Base-by-base conservation (phyloP, 2,329 filamentous ascomycete species). In the Dactylellina drechsleri region DNA sequence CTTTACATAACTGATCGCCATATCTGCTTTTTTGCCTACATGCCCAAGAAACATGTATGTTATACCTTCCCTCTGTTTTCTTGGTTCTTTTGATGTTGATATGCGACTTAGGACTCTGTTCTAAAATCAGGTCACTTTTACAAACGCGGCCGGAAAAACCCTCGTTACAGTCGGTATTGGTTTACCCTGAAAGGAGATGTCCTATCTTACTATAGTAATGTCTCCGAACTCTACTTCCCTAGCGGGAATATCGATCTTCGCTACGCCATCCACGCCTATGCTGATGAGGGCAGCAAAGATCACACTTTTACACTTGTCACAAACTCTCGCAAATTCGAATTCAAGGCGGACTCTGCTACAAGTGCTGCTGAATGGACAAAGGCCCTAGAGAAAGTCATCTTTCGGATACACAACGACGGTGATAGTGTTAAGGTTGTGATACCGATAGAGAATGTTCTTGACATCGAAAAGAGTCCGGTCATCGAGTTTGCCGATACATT, bases 341-440 rank as follows among this genome's bases (percentile, higher is more conserved):
- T 98, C 84, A 89, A 88, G 79, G 95, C 94, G 43, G 95, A 99
- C 81, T 97, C 92, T 80, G 86, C 88, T 0, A 86, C 89, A 2
- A 97, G 92, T 80, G 95, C 95, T 10, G 95, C 92, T 81, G 95
- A 98, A 84, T 99, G 95, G 95, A 93, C 97, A 53, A 95, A 95
- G 82, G 89, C 91, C 62, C 84, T 99, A 26, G 94, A 97, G 80
- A 91, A 95, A 73, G 93, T 97, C 78, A 97, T 98, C 68, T 98
- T 98, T 80, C 87, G 93, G 59, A 94, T 93, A 10, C 93, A 96
- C 82, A 98, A 98, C 80, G 94, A 97, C 77, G 94, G 95, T 8
- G 93, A 97, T 80, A 97, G 93, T 80, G 92, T 99, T 81, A 98
- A 98, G 84, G 96, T 98, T 66, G 95, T 92, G 0, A 83, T 98